Percentiles rank a stretch among this genome's conserved stretches.
phyloP scores from a whole-genome alignment of 2,329 filamentous ascomycete species.

The Neofusicoccum cordaticola region DNA sequence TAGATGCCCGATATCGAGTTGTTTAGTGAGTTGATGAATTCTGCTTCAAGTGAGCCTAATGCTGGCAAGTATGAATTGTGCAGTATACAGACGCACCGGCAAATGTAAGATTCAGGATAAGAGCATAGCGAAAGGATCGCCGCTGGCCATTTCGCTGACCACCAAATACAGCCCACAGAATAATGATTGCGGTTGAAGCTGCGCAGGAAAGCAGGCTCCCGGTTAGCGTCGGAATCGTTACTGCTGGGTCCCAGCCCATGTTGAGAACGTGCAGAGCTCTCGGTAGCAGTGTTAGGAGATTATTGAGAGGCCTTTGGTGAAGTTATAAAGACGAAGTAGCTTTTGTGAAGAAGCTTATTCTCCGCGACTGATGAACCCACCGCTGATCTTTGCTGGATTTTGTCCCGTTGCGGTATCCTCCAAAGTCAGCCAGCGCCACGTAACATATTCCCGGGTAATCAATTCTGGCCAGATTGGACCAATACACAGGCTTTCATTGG shows the following conservation, averaged over 20 bases:
- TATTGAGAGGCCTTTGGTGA: background rate
- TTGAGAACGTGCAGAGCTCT: background rate
- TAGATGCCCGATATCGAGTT: constrained; percentile 44
- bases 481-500: too few relatives aligned
- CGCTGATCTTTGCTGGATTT: too few relatives aligned
- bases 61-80: background rate
- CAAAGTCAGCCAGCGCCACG: too few relatives aligned
- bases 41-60: constrained; percentile 25
- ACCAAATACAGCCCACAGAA: constrained; percentile 22
- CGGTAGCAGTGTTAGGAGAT: background rate
- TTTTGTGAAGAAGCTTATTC: too few relatives aligned
- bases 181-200: constrained; percentile 22
- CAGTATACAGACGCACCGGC: constrained; percentile 19
- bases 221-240: constrained; percentile 23
- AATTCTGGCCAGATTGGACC: too few relatives aligned
- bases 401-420: too few relatives aligned
- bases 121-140: constrained; percentile 25
- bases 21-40: constrained; percentile 43
- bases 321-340: background rate
- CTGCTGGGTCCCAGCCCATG: constrained; percentile 7
- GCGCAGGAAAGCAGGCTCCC: constrained; percentile 25
- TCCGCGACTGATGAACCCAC: too few relatives aligned
- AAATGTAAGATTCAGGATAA: constrained; percentile 27
- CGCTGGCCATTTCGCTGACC: constrained; percentile 14
- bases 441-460: too few relatives aligned